Evolutionary conservation across 345 rosid genomes (phyloP), one percentile per base, ranked within the genome.

Genomic region (Populus alba): DNA sequence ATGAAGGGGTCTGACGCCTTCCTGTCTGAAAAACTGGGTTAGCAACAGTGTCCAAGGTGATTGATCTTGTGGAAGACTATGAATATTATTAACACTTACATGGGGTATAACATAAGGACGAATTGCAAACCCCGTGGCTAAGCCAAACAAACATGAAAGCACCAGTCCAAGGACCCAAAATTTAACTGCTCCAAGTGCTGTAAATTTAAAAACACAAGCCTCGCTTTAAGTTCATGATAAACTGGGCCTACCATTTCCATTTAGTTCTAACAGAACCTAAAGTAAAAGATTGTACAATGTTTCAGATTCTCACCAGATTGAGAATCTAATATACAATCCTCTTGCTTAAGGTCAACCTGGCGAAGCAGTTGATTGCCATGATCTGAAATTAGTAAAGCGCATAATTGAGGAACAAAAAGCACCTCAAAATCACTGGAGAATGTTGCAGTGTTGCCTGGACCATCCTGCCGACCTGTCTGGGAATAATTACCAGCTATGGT

Each of bases 401-500:
- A 92, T 71, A 78, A 81, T 29, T 77, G 74, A 51, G 89, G 87
- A 31, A 88, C 85, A 75, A 89, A 87, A 73, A 84, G 75, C 74
- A 91, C 47, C 73, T 90, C 93, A 71, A 87, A 88, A 84, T 90
- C 90, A 59, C 0, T 76, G 2, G 97, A 91, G 81, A 92, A 92
- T 3, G 93, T 83, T 25, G 97, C 97, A 75, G 89, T 90, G 76
- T 88, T 90, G 7, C 89, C 92, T 2, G 94, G 94, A 65, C 94
- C 94, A 74, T 92, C 93, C 61, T 78, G 45, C 97, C 94, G 12
- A 5, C 0, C 38, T 47, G 78, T 59, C 57, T 75, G 66, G 18
- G 90, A 81, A 73, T 23, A 63, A 31, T 91, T 93, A 55, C 92
- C 93, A 77, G 91, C 92, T 49, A 92, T 89, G 8, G 97, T 91